Evolutionary conservation across 2,329 filamentous ascomycete genomes (phyloP), one percentile per base, ranked within the genome.

Genomic region (Emmonsiellopsis sp.): DNA sequence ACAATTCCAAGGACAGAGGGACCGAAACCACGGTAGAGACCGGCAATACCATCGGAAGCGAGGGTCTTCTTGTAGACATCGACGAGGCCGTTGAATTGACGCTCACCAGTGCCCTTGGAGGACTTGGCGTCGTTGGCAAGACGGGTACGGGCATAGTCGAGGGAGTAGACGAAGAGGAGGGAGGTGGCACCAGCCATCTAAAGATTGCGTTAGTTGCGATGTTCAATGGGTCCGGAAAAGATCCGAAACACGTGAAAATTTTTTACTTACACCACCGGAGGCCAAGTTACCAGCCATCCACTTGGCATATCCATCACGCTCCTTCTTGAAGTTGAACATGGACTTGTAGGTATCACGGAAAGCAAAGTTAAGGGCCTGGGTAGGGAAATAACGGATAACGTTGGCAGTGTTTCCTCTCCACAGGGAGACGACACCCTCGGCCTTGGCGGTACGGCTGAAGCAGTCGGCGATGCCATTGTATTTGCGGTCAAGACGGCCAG

Each of bases 261-360:
- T 16, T 40, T 51, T 67, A 86, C 85, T 76, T 87, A 89, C 90
- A 95, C 93, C 93, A 89, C 93, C 93, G 71, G 93, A 98, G 74
- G 93, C 93, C 80, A 98, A 82, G 89, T 98, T 98, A 84, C 93
- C 93, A 66, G 82, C 83, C 93, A 98, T 97, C 93, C 93, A 98
- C 87, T 91, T 90, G 75, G 79, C 82, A 79, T 98, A 98, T 72
- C 93, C 93, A 77, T 98, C 93, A 79, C 86, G 86, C 62, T 98
- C 93, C 88, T 97, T 97, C 90, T 97, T 98, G 90, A 89, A 98
- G 75, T 89, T 88, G 86, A 98, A 98, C 91, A 98, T 94, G 74
- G 87, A 83, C 90, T 98, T 98, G 90, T 96, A 98, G 86, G 94
- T 96, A 79, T 98, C 93, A 79, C 93, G 93, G 93, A 98, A 98